Evolutionary conservation across 176 grass and related monocot species (phyloP), one percentile per base, ranked within the genome.

Genomic region (Calamus simplicifolius): DNA sequence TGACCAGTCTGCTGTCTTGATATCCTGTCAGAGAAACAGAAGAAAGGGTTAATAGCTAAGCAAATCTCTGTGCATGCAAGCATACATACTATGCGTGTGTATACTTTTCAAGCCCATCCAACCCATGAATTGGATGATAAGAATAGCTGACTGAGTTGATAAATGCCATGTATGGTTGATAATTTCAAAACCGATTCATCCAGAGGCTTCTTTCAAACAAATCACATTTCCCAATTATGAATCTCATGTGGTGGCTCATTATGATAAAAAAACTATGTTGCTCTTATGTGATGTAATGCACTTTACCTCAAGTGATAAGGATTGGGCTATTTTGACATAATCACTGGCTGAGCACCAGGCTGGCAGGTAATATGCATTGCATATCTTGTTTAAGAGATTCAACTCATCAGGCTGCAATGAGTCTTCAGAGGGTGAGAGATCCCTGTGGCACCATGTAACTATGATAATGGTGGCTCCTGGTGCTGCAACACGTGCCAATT

Each of bases 391-490:
- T 66, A 97, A 56, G 19, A 97, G 87, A 55, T 63, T 91, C 61
- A 81, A 38, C 59, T 97, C 93, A 59, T 97, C 87, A 4, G 84
- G 81, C 57, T 75, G 79, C 53, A 97, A 68, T 4, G 81, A 85
- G 25, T 66, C 70, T 73, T 91, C 93, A 8, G 78, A 88, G 0
- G 63, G 55, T 17, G 54, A 69, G 2, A 97, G 87, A 73, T 97
- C 69, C 75, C 87, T 75, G 75, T 97, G 93, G 67, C 93, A 97
- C 93, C 93, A 91, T 50, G 93, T 91, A 54, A 97, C 93, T 10
- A 97, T 91, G 64, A 91, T 91, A 17, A 97, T 85, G 2, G 81
- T 91, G 6, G 62, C 87, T 62, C 92, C 87, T 29, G 87, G 92
- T 67, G 87, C 87, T 7, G 81, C 84, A 5, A 91, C 81, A 5